Evolutionary conservation across 179 eudicot species (phyloP).

Genomic region (Silene noctiflora): DNA sequence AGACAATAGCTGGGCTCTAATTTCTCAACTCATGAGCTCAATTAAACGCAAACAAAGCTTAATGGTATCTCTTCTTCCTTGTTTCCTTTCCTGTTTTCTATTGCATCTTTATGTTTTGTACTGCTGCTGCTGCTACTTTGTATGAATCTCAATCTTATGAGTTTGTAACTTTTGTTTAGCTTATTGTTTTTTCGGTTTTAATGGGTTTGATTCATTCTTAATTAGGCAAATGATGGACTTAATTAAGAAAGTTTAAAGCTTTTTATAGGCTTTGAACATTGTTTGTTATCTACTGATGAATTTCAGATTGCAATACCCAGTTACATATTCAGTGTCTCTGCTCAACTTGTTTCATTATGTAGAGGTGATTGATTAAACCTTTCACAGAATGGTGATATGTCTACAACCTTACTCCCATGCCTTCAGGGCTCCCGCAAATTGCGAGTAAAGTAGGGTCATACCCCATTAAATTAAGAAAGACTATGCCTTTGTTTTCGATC

Average conservation of each 20-base stretch:
- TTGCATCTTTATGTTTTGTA: background rate
- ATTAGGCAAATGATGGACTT: background rate
- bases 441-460: too few species aligned
- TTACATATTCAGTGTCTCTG: background rate
- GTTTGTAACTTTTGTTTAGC: background rate
- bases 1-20: too few species aligned
- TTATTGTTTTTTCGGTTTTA: background rate
- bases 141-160: background rate
- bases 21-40: too few species aligned
- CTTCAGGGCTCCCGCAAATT: too few species aligned
- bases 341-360: background rate
- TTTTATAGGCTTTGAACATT: background rate
- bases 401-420: too few species aligned
- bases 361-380: background rate
- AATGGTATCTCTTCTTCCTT: background rate
- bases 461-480: too few species aligned
- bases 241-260: background rate
- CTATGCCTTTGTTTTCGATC: too few species aligned
- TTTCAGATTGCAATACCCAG: background rate
- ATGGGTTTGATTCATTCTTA: background rate
- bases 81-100: background rate
- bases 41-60: background rate
- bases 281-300: background rate
- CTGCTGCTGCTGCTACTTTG: background rate
- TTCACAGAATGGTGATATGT: background rate